A percentile compares a stretch with the other conserved stretches of the same genome.
phyloP scores from a whole-genome alignment of 768 basidiomycete species.

The Lactarius indigo region DNA sequence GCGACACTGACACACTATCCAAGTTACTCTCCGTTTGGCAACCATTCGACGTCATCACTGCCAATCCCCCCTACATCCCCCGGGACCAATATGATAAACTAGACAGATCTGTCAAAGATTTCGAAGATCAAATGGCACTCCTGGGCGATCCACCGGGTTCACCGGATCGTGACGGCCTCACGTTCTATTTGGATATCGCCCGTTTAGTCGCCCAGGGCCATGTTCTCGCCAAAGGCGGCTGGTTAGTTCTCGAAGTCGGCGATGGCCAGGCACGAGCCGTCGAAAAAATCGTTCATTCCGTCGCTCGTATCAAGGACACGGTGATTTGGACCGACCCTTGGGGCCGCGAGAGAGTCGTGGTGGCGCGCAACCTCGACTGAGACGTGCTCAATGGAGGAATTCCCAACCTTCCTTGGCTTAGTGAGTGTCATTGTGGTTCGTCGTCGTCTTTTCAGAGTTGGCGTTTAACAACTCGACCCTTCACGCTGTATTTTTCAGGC shows the following conservation, averaged over 20 bases:
- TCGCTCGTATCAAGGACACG: conserved; percentile 44
- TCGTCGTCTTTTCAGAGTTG: background rate
- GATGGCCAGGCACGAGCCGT: conserved; percentile 66
- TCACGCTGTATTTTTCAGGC: background rate
- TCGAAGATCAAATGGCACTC: conserved; percentile 80
- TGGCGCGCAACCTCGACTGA: conserved; percentile 35
- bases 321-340: conserved; percentile 82
- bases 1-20: conserved; percentile 26
- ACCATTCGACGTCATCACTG: conserved; percentile 75
- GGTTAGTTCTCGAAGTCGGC: conserved; percentile 80
- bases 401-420: background rate
- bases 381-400: background rate
- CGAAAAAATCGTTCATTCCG: conserved; percentile 47
- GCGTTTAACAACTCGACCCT: background rate
- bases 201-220: conserved; percentile 49
- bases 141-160: conserved; percentile 60
- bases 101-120: conserved; percentile 64
- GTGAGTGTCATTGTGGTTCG: background rate
- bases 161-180: conserved; percentile 45
- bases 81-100: conserved; percentile 58
- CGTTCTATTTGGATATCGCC: conserved; percentile 73
- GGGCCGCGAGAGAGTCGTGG: conserved; percentile 68
- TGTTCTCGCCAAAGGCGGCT: conserved; percentile 49
- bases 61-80: conserved; percentile 87
- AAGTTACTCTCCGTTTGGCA: conserved; percentile 27